phyloP scores from a whole-genome alignment of 352 stramenopile genomes.

The Phytophthora europaea region DNA sequence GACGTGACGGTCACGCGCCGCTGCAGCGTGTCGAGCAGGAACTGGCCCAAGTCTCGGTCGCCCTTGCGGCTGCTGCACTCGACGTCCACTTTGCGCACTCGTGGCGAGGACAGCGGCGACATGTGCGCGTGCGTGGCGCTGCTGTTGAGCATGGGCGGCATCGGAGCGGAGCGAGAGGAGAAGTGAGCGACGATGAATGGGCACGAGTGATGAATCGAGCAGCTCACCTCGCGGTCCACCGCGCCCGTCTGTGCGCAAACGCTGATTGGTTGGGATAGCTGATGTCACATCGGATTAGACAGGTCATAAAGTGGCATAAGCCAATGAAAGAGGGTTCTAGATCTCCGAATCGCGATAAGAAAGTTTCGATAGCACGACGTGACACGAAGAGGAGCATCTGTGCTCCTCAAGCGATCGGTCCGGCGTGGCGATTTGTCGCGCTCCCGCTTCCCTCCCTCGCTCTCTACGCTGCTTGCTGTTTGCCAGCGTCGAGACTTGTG shows the following conservation, averaged over 20 bases:
- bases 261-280: neutral
- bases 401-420: slow-evolving; percentile 6
- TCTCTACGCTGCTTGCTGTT: slow-evolving; percentile 4
- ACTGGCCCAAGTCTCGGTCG: slow-evolving; percentile 30
- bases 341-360: neutral
- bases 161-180: neutral
- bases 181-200: slow-evolving; percentile 10
- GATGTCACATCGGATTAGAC: neutral
- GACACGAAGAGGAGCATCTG: neutral
- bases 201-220: slow-evolving; percentile 7
- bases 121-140: slow-evolving; percentile 28
- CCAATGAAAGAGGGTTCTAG: neutral
- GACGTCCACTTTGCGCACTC: slow-evolving; percentile 24
- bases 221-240: slow-evolving; percentile 5
- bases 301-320: neutral
- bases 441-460: slow-evolving; percentile 10
- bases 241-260: slow-evolving; percentile 5
- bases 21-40: slow-evolving; percentile 52
- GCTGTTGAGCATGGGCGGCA: slow-evolving; percentile 46
- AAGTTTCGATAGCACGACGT: neutral
- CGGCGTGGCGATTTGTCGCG: slow-evolving; percentile 26
- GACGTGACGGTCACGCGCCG: slow-evolving; percentile 55
- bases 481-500: neutral
- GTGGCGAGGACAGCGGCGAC: slow-evolving; percentile 28
- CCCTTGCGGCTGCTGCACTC: neutral